Evolutionary conservation across 495 filamentous ascomycete genomes (phyloP).

Genomic region (Aspergillus homomorphus): DNA sequence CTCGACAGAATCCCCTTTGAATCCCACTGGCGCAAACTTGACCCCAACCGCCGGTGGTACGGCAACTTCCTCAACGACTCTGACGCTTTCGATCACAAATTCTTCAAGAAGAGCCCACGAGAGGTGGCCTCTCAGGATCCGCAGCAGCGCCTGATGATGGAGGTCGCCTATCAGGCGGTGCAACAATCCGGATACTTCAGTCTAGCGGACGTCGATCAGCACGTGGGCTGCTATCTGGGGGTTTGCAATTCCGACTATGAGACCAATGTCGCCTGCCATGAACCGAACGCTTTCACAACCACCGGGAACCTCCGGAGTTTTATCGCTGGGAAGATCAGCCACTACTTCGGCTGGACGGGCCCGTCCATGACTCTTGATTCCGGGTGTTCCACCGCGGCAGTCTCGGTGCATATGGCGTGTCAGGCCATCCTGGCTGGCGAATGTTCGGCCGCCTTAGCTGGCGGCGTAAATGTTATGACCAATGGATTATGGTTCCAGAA

Average conservation of each 20-base stretch:
- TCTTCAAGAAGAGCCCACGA: conserved; percentile 46
- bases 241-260: conserved; percentile 29
- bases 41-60: conserved; percentile 33
- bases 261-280: conserved; percentile 31
- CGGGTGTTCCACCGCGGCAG: conserved; percentile 27
- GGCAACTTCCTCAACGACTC: conserved; percentile 43
- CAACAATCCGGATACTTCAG: conserved; percentile 40
- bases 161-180: conserved; percentile 46
- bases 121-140: conserved; percentile 50
- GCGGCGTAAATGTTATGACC: conserved; percentile 40
- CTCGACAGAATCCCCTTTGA: no score
- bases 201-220: neutral
- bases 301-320: conserved; percentile 24
- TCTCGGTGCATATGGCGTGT: neutral
- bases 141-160: conserved; percentile 46
- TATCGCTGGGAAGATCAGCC: conserved; percentile 17
- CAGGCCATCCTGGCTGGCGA: conserved; percentile 22
- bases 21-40: no score
- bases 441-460: conserved; percentile 32
- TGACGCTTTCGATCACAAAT: conserved; percentile 48
- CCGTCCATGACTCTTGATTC: conserved; percentile 33
- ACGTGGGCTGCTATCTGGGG: conserved; percentile 35
- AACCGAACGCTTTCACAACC: conserved; percentile 33
- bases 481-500: conserved; percentile 28
- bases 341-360: conserved; percentile 38